A percentile compares a stretch with the other conserved stretches of the same genome.
Evolutionary conservation across 495 filamentous ascomycete genomes (phyloP).

Genomic region (Hypomontagnella submonticulosa): DNA sequence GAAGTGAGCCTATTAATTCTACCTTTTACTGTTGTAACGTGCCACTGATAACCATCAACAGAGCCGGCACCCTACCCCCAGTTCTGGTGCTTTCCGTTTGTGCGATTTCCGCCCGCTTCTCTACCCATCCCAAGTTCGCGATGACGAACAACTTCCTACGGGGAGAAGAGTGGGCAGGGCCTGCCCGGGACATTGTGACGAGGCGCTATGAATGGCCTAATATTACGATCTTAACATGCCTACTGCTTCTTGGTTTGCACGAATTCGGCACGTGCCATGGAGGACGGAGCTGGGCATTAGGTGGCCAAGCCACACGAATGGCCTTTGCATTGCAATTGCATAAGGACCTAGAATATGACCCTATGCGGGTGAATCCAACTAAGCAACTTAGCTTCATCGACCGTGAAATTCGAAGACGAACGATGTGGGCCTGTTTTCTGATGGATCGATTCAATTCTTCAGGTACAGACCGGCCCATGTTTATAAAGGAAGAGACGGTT

Average conservation of each 20-base stretch:
- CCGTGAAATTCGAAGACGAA: conserved; percentile 88
- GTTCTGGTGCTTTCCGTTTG: conserved; percentile 92
- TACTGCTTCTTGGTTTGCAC: conserved; percentile 88
- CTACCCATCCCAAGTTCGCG: conserved; percentile 89
- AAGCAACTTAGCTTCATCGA: conserved; percentile 88
- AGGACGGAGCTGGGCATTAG: conserved; percentile 93
- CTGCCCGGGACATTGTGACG: conserved; percentile 84
- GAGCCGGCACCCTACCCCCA: conserved; percentile 72
- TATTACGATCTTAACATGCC: conserved; percentile 91
- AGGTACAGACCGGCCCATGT: conserved; percentile 92
- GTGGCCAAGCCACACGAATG: conserved; percentile 95
- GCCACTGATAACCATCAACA: conserved; percentile 47
- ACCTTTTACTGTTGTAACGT: not conserved
- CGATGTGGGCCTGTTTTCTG: conserved; percentile 97
- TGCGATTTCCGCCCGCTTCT: conserved; percentile 92
- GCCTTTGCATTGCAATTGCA: conserved; percentile 95
- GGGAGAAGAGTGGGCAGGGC: conserved; percentile 88
- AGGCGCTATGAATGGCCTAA: conserved; percentile 93
- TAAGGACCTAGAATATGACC: conserved; percentile 90
- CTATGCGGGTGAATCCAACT: conserved; percentile 71
- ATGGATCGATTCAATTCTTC: conserved; percentile 99
- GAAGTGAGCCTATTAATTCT: conserved; percentile 58
- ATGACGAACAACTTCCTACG: conserved; percentile 87
- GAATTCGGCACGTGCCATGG: conserved; percentile 98
- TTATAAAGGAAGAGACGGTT: conserved; percentile 87